A percentile compares a stretch with the other conserved stretches of the same genome.
Evolutionary conservation across 2,329 filamentous ascomycete species (phyloP).

Genomic region (Penicillium sumatraense): DNA sequence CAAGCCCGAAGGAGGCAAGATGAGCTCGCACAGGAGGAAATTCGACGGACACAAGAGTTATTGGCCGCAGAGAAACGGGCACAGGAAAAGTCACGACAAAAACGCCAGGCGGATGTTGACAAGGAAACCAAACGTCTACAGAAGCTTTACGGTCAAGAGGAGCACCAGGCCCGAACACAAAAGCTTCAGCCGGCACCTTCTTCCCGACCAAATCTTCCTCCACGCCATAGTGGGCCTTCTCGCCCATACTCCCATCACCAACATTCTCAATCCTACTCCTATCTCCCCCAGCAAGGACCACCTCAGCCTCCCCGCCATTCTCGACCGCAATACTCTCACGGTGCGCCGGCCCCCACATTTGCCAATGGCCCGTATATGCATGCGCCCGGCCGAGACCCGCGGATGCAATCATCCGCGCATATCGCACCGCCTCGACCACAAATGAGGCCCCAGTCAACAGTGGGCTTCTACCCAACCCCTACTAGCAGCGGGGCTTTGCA

Average conservation of each 20-base stretch:
- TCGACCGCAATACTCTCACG: slow-evolving; percentile 19
- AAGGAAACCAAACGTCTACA: slow-evolving; percentile 77
- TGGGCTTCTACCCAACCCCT: slow-evolving; percentile 18
- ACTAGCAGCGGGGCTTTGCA: slow-evolving; percentile 18
- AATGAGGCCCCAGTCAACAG: slow-evolving; percentile 20
- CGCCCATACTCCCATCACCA: slow-evolving; percentile 22
- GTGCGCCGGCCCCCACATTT: slow-evolving; percentile 15
- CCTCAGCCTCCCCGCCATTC: slow-evolving; percentile 17
- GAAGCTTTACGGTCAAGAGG: slow-evolving; percentile 58
- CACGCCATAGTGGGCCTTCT: slow-evolving; percentile 20
- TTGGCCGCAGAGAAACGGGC: slow-evolving; percentile 48
- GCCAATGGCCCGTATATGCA: slow-evolving; percentile 25
- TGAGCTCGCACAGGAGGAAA: slow-evolving; percentile 52
- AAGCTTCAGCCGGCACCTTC: slow-evolving; percentile 12
- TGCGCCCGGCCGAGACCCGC: slow-evolving; percentile 17
- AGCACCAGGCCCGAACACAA: slow-evolving; percentile 36
- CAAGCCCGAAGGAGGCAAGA: slow-evolving; percentile 37
- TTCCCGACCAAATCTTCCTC: slow-evolving; percentile 23
- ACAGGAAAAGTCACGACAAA: slow-evolving; percentile 56
- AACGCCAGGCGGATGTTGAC: slow-evolving; percentile 62
- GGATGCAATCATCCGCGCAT: slow-evolving; percentile 26
- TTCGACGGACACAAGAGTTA: slow-evolving; percentile 56
- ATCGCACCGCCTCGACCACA: slow-evolving; percentile 23
- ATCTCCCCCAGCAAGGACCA: slow-evolving; percentile 21
- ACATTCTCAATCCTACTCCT: slow-evolving; percentile 26